Evolutionary conservation across 108 stramenopile genomes (phyloP).

Genomic region (Pseudonitzschia multiseries): DNA sequence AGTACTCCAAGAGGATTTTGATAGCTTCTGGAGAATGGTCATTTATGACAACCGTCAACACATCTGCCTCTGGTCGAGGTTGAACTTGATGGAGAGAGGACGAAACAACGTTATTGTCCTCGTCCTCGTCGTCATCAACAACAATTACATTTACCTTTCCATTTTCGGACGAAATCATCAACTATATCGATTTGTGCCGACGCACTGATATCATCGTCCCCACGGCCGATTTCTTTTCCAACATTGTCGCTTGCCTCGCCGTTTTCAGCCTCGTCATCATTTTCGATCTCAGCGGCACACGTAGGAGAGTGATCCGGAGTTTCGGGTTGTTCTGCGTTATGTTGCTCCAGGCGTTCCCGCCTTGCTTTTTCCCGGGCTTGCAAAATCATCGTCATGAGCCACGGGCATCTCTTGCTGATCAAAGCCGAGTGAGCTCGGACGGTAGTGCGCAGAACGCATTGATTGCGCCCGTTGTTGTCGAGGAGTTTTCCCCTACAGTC

Average conservation of each 20-base stretch:
- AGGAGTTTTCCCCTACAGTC: constrained; percentile 70
- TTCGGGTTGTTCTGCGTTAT: constrained; percentile 8
- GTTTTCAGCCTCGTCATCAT: constrained; percentile 49
- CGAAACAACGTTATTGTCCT: constrained; percentile 9
- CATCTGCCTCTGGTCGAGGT: constrained; percentile 3
- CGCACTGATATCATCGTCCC: constrained; percentile 43
- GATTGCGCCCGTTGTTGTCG: constrained; percentile 68
- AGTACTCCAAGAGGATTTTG: constrained; percentile 81
- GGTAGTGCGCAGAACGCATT: constrained; percentile 55
- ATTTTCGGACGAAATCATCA: constrained; percentile 10
- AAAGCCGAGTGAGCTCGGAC: constrained; percentile 65
- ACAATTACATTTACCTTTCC: neutral
- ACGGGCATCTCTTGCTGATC: constrained; percentile 65
- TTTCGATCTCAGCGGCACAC: constrained; percentile 35
- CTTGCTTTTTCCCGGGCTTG: constrained; percentile 48
- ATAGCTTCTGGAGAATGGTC: constrained; percentile 86
- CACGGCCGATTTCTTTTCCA: constrained; percentile 62
- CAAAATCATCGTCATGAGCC: constrained; percentile 60
- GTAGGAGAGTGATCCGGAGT: constrained; percentile 7
- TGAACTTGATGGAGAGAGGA: constrained; percentile 16
- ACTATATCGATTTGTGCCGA: neutral
- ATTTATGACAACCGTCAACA: constrained; percentile 31
- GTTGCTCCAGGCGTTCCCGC: constrained; percentile 7
- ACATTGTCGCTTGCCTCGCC: constrained; percentile 28
- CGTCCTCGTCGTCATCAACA: constrained; percentile 16